Percentiles rank a stretch among this genome's conserved stretches.
Evolutionary conservation across 1,139 yeast genomes (phyloP).

Genomic region (Yamadazyma jaroonii): DNA sequence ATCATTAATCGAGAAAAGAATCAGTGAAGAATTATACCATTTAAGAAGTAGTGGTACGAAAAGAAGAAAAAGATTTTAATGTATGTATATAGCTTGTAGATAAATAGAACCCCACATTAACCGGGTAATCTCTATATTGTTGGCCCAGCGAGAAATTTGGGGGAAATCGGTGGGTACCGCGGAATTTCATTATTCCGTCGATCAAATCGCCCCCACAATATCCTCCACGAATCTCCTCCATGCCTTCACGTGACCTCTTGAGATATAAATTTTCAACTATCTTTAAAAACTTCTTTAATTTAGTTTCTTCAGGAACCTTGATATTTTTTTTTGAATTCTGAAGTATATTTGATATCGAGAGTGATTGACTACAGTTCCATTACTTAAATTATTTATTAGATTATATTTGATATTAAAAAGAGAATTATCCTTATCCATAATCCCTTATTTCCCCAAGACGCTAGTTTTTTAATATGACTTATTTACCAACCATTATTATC

Average conservation of each 20-base stretch:
- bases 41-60: conserved; percentile 18
- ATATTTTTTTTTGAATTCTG: too few relatives aligned
- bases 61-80: neutral
- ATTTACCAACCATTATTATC: conserved; percentile 27
- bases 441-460: neutral
- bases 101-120: neutral
- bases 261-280: neutral
- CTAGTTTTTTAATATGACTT: neutral
- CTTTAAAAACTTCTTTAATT: too few relatives aligned
- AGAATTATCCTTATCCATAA: too few relatives aligned
- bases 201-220: neutral
- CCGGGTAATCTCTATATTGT: too few relatives aligned
- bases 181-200: too few relatives aligned
- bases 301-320: too few relatives aligned
- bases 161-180: too few relatives aligned
- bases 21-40: conserved; percentile 56
- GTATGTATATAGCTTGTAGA: conserved; percentile 1
- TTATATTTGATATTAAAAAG: too few relatives aligned
- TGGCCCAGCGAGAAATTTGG: too few relatives aligned
- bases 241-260: neutral
- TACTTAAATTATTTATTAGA: too few relatives aligned
- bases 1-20: conserved; percentile 60
- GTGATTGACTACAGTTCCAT: too few relatives aligned
- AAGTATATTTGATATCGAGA: too few relatives aligned
- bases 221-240: conserved; percentile 1